Evolutionary conservation across 2,329 filamentous ascomycete species (phyloP).

Genomic region (Sarocladiaceae sp.): DNA sequence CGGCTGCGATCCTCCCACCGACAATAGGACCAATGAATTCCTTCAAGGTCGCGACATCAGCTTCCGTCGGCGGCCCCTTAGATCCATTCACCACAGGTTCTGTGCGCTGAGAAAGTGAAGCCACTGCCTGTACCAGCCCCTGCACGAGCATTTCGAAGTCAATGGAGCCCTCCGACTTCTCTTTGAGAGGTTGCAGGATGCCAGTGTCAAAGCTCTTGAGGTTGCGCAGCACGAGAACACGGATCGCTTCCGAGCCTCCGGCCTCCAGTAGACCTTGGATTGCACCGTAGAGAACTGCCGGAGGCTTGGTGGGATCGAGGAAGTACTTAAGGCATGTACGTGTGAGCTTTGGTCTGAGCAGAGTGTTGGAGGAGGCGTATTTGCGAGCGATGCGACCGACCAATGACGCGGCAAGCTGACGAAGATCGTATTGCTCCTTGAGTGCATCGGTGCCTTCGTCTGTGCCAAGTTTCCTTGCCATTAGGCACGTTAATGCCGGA

Average conservation of each 20-base stretch:
- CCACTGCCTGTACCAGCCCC: constrained; percentile 50
- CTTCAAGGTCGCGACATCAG: constrained; percentile 40
- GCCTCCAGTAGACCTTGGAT: constrained; percentile 75
- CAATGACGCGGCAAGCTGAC: constrained; percentile 79
- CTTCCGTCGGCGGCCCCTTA: constrained; percentile 31
- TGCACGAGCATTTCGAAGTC: constrained; percentile 54
- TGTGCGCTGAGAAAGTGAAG: constrained; percentile 34
- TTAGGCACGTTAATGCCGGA: constrained; percentile 85
- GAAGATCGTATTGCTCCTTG: constrained; percentile 70
- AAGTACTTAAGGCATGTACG: constrained; percentile 92
- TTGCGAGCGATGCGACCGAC: constrained; percentile 75
- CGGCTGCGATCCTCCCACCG: constrained; percentile 41
- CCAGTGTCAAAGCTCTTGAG: constrained; percentile 49
- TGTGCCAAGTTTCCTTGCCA: constrained; percentile 69
- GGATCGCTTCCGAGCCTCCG: constrained; percentile 60
- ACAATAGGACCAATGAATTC: constrained; percentile 54
- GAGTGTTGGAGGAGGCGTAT: constrained; percentile 75
- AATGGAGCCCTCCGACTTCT: constrained; percentile 43
- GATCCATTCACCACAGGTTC: constrained; percentile 33
- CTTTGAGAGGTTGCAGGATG: constrained; percentile 49
- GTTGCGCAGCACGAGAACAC: constrained; percentile 52
- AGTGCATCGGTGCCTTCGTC: constrained; percentile 48
- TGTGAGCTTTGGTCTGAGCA: constrained; percentile 82
- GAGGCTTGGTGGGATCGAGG: constrained; percentile 77
- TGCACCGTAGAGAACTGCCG: constrained; percentile 84